These are phyloP conservation scores for Eucalyptus erythrocorys DNA, from an alignment of 345 rosid species.

Conservation along the genomic window DNA sequence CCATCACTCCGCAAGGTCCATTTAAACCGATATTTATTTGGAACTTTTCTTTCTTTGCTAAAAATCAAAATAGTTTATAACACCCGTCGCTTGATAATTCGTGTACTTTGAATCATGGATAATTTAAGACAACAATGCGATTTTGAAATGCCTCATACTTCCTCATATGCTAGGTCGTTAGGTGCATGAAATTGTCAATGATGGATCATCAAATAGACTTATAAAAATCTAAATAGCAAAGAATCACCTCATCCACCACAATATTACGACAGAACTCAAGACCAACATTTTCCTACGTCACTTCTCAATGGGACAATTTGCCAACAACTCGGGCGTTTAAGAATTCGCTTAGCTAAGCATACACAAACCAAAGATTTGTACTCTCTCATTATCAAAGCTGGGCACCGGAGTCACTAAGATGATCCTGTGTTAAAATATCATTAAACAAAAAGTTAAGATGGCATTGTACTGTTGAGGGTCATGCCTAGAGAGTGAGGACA, in stretches of 20 bases:
- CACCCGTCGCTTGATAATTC: not conserved
- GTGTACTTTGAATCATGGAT: not conserved
- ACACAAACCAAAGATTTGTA: not conserved
- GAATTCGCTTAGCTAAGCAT: not conserved
- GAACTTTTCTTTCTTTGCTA: not conserved
- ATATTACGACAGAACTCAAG: not conserved
- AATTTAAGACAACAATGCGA: not conserved
- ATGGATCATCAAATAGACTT: not conserved
- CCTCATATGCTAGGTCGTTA: not conserved
- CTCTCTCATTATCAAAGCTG: not conserved
- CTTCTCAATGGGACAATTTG: not conserved
- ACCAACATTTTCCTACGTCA: not conserved
- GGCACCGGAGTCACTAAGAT: not conserved
- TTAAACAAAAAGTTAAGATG: not conserved
- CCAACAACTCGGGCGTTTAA: not conserved
- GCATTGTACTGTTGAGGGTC: not conserved
- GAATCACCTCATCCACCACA: not conserved
- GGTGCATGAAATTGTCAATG: not conserved
- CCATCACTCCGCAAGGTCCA: not conserved
- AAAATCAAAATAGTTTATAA: not conserved
- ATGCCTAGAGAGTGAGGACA: slow-evolving; percentile 9
- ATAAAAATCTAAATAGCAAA: not conserved
- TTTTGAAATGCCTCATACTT: not conserved
- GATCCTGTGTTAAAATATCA: not conserved
- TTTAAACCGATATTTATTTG: not conserved